Evolutionary conservation across 306 rosid species (phyloP).

Genomic region (Oemleria cerasiformis): DNA sequence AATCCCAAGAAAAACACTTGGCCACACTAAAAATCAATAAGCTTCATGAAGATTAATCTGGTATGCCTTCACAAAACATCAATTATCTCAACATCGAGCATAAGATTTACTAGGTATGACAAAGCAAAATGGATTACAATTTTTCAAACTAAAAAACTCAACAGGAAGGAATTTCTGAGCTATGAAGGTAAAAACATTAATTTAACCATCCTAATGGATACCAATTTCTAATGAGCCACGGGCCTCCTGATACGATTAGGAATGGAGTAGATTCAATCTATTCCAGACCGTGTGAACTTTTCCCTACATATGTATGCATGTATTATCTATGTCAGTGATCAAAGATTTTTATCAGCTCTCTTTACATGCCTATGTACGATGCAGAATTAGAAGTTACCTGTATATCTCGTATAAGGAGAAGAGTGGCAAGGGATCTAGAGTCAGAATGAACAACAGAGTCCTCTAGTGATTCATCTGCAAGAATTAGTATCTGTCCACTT

Average conservation of each 20-base stretch:
- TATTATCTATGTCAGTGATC: not conserved
- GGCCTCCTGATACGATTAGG: not conserved
- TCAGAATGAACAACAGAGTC: constrained; percentile 97
- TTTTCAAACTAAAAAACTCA: not conserved
- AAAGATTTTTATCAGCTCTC: not conserved
- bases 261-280: not conserved
- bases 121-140: not conserved
- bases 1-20: not conserved
- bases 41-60: not conserved
- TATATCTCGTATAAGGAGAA: constrained; percentile 94
- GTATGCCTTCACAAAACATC: not conserved
- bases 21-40: not conserved
- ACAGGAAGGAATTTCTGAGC: not conserved
- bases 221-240: not conserved
- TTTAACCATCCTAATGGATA: not conserved
- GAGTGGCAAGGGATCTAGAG: constrained; percentile 94
- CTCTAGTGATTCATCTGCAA: constrained; percentile 95
- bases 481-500: constrained; percentile 84
- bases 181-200: not conserved
- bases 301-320: not conserved
- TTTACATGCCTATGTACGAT: not conserved
- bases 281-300: not conserved
- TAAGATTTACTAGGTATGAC: not conserved
- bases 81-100: not conserved
- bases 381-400: constrained; percentile 57